A percentile compares a stretch with the other conserved stretches of the same genome.
These are phyloP conservation scores for Fusarium dlaminii DNA, from an alignment of 2,329 filamentous ascomycete genomes.

Conservation along the genomic window DNA sequence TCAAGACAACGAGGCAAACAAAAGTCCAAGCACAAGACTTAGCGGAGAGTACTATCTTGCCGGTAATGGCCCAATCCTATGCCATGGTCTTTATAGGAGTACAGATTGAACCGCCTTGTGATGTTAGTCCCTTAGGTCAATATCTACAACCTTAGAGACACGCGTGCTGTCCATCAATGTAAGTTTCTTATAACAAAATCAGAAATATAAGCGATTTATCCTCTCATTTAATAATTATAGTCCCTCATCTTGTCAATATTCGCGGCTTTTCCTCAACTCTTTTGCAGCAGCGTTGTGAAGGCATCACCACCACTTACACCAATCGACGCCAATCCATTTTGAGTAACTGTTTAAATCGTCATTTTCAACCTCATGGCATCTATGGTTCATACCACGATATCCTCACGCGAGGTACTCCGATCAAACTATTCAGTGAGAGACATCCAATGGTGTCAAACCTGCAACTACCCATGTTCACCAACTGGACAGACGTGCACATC, in stretches of 20 bases:
- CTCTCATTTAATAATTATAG: too few relatives aligned
- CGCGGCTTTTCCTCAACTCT: too few relatives aligned
- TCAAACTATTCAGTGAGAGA: neutral
- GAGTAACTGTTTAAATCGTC: neutral
- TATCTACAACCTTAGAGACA: neutral
- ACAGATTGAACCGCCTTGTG: neutral
- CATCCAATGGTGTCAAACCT: neutral
- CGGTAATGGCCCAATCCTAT: neutral
- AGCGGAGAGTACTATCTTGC: neutral
- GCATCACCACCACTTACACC: neutral
- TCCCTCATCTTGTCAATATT: neutral
- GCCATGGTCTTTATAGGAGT: neutral
- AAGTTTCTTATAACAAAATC: neutral
- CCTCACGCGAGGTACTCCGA: neutral
- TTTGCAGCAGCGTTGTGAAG: neutral
- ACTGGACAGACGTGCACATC: slow-evolving; percentile 2
- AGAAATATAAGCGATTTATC: neutral
- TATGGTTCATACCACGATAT: neutral
- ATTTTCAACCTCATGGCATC: neutral
- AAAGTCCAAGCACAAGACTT: neutral
- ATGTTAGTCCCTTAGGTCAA: neutral
- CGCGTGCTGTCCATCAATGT: neutral
- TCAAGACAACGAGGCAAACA: neutral
- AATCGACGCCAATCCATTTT: neutral
- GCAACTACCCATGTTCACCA: neutral